Percentiles rank a stretch among this genome's conserved stretches.
These are phyloP conservation scores for Sanghuangporus baumii DNA, from an alignment of 1,284 basidiomycete species.

Conservation along the genomic window DNA sequence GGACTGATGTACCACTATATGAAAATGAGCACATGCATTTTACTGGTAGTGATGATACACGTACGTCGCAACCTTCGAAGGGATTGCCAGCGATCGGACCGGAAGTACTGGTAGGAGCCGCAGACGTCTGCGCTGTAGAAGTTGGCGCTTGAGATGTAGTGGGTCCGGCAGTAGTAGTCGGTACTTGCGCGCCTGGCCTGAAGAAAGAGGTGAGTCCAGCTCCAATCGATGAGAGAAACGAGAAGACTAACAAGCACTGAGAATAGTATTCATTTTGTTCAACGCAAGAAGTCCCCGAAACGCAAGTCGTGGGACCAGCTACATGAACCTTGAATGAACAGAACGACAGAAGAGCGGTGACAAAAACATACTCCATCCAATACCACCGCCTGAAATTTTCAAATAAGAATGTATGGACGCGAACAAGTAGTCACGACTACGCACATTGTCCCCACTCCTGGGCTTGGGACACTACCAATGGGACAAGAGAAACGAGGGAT, in stretches of 20 bases:
- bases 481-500: conserved; percentile 40
- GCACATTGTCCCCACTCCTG: conserved; percentile 28
- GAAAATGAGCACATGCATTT: neutral
- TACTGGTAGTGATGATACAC: conserved; percentile 14
- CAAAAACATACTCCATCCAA: conserved; percentile 39
- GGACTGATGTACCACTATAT: conserved; percentile 43
- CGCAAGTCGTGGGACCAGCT: conserved; percentile 22
- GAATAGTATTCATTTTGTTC: conserved; percentile 46
- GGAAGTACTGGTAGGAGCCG: conserved; percentile 19
- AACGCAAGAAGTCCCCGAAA: conserved; percentile 33
- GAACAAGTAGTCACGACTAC: neutral
- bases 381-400: conserved; percentile 44
- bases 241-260: conserved; percentile 45
- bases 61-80: conserved; percentile 41
- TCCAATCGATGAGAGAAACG: too few species aligned
- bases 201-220: neutral
- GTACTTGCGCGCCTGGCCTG: conserved; percentile 1
- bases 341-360: neutral
- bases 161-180: conserved; percentile 19
- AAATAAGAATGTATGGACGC: neutral
- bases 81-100: conserved; percentile 47
- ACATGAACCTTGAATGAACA: neutral
- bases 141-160: conserved; percentile 25
- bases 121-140: conserved; percentile 21
- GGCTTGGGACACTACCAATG: conserved; percentile 39